Evolutionary conservation across 106 monocot species (phyloP), one percentile per base, ranked within the genome.

Genomic region (Acanthochlamys bracteata): DNA sequence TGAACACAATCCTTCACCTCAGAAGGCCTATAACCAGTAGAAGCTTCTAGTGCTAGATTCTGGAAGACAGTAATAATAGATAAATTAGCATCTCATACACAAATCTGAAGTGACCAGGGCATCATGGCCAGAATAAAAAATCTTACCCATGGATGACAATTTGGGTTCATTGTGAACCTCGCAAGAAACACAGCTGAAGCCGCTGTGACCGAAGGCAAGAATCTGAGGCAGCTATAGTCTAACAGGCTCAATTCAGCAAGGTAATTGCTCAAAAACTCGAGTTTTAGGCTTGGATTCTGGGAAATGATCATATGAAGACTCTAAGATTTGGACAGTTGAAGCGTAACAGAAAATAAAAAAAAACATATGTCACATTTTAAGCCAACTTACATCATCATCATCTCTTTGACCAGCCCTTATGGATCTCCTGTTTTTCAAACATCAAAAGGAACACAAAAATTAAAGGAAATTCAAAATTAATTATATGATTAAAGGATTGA

Each of bases 171-270:
- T 24, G 82, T 69, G 15, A 79, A 78, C 65, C 85, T 79, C 19
- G 89, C 76, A 41, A 83, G n/a, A 75, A 85, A 80, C 56, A 90
- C 82, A 59, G 75, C 82, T 41, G 89, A 82, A 47, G 82, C 76
- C 13, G 89, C 89, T 33, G 83, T 66, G 6, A 71, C 19, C 3
- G 89, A 90, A 24, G 85, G 89, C 51, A 83, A 71, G 64, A 82
- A 90, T 24, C 46, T 25, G 39, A 80, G 11, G 56, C 82, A 82
- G 15, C 51, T 55, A 42, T 90, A 85, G 24, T 90, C 82, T 10
- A 90, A 6, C 24, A 90, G 56, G 55, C 82, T 86, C 20, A 90
- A 24, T 58, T 90, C 90, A 3, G 74, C 86, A 55, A 90, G 69
- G 55, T 80, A 90, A 61, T 60, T 78, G 45, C 77, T 71, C 66